A percentile compares a stretch with the other conserved stretches of the same genome.
Evolutionary conservation across 805 yeast species (phyloP).

Genomic region (Vanderwaltozyma tropicalis): DNA sequence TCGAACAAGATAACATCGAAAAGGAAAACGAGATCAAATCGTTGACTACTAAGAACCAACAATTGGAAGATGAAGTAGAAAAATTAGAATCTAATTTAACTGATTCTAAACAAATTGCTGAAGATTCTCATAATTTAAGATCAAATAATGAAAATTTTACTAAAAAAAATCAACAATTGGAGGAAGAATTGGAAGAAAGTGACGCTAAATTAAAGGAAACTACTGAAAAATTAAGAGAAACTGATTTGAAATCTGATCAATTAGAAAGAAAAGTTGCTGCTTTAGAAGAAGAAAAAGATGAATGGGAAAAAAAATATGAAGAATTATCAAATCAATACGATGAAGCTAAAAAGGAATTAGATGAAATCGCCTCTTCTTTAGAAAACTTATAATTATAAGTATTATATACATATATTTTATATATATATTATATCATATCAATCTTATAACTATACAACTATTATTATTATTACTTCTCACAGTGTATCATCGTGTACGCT

Average conservation of each 20-base stretch:
- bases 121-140: conserved; percentile 80
- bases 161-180: conserved; percentile 84
- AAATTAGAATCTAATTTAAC: conserved; percentile 30
- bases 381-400: conserved; percentile 38
- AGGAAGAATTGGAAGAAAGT: conserved; percentile 70
- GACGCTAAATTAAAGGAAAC: conserved; percentile 88
- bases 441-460: too few species aligned
- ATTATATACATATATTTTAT: not conserved
- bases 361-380: conserved; percentile 92
- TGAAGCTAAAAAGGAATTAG: conserved; percentile 85
- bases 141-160: conserved; percentile 83
- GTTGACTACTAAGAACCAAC: conserved; percentile 82
- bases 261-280: conserved; percentile 89
- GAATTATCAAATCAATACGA: conserved; percentile 73
- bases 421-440: too few species aligned
- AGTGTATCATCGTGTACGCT: too few species aligned
- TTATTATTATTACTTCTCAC: too few species aligned
- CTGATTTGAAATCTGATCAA: conserved; percentile 93
- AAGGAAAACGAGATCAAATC: conserved; percentile 94
- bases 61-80: conserved; percentile 75
- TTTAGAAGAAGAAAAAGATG: conserved; percentile 84
- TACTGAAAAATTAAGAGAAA: conserved; percentile 85
- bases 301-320: conserved; percentile 83
- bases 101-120: conserved; percentile 66
- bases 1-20: conserved; percentile 85